Percentiles rank a stretch among this genome's conserved stretches.
Conservation (phyloP, 129 eudicot species). For the Artemisia argyi region DNA sequence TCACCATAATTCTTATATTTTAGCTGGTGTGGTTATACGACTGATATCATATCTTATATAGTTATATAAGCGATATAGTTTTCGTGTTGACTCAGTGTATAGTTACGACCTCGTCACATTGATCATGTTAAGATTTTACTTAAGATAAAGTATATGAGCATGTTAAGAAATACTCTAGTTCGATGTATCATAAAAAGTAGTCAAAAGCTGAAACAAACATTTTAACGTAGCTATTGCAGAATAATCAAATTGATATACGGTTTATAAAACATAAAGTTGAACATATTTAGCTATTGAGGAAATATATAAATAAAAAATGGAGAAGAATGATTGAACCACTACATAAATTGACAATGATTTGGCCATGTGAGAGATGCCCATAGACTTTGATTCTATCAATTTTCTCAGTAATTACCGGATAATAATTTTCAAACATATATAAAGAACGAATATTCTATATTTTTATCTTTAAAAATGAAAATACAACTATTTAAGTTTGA, state of each 20-base stretch:
- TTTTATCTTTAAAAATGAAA: not conserved
- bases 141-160: too few species aligned
- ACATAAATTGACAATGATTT: slow-evolving; percentile 33
- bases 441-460: not conserved
- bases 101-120: too few species aligned
- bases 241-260: too few species aligned
- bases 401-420: slow-evolving; percentile 10
- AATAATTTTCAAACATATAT: not conserved
- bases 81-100: not conserved
- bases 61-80: not conserved
- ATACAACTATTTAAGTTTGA: too few species aligned
- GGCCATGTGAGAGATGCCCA: slow-evolving; percentile 34
- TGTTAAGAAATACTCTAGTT: too few species aligned
- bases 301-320: slow-evolving; percentile 3
- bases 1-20: not conserved
- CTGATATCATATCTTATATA: not conserved
- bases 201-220: too few species aligned
- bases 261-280: too few species aligned
- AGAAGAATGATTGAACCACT: slow-evolving; percentile 33
- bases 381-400: slow-evolving; percentile 20
- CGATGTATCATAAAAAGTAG: too few species aligned
- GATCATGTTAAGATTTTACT: too few species aligned
- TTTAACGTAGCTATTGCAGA: too few species aligned
- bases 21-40: too few species aligned
- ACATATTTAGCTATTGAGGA: not conserved